Percentiles rank a stretch among this genome's conserved stretches.
phyloP scores from a whole-genome alignment of 495 filamentous ascomycete genomes.

The Halenospora varia region DNA sequence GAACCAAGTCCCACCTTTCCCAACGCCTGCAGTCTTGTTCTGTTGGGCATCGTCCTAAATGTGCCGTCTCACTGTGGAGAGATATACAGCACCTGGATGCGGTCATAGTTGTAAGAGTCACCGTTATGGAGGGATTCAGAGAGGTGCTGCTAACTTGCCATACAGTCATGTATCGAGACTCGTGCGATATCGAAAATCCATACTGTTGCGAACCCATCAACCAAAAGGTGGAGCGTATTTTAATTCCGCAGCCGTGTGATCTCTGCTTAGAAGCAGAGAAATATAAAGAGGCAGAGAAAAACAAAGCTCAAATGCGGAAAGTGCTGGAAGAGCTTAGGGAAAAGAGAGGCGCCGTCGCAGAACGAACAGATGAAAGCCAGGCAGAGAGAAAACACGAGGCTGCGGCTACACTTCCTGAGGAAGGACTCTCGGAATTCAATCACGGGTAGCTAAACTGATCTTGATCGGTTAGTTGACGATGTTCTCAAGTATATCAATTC shows the following conservation, averaged over 20 bases:
- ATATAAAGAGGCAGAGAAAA: not conserved
- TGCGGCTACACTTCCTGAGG: not conserved
- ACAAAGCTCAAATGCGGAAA: not conserved
- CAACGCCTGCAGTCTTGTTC: too few relatives aligned
- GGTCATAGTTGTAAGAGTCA: too few relatives aligned
- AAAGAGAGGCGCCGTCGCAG: not conserved
- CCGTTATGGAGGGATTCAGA: too few relatives aligned
- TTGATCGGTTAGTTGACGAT: too few relatives aligned
- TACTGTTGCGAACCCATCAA: not conserved
- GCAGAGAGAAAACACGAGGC: not conserved
- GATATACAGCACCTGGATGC: too few relatives aligned
- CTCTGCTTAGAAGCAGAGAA: not conserved
- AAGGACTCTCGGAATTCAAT: not conserved
- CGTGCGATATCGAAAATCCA: not conserved
- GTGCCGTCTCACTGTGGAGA: too few relatives aligned
- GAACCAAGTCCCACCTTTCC: too few relatives aligned
- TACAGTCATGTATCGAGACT: not conserved
- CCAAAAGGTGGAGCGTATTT: not conserved
- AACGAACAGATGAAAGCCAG: not conserved
- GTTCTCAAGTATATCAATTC: too few relatives aligned
- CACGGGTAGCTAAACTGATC: too few relatives aligned
- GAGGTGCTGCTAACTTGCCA: too few relatives aligned
- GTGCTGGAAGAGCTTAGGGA: not conserved
- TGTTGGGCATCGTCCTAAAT: too few relatives aligned
- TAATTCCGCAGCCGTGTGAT: not conserved